phyloP scores from a whole-genome alignment of 768 basidiomycete genomes.

The Trametes cinnabarina region DNA sequence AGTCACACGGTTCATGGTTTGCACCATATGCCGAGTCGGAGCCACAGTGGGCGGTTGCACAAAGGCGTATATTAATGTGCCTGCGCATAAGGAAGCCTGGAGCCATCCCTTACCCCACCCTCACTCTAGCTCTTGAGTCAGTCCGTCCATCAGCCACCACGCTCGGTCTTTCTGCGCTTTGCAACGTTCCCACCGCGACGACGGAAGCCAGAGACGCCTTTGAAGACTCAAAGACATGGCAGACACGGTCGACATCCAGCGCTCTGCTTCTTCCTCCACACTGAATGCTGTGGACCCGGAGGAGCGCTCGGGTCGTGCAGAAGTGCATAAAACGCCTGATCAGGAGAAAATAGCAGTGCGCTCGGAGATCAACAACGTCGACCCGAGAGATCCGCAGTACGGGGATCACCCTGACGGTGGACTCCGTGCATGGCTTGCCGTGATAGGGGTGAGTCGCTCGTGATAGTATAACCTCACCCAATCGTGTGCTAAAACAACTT shows the following conservation, averaged over 20 bases:
- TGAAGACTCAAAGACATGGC: background rate
- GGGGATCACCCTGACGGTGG: slow-evolving; percentile 44
- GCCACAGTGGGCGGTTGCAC: background rate
- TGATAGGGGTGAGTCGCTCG: slow-evolving; percentile 36
- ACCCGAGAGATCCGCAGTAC: background rate
- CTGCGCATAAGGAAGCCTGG: background rate
- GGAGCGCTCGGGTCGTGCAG: slow-evolving; percentile 6
- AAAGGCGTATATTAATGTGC: background rate
- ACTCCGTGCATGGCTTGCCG: slow-evolving; percentile 42
- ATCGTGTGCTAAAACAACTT: background rate
- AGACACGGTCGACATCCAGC: background rate
- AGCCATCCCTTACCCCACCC: background rate
- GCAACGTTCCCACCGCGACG: no score
- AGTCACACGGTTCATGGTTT: slow-evolving; percentile 4
- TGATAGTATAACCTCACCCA: no score
- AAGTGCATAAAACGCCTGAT: background rate
- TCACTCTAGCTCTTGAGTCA: background rate
- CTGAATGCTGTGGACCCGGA: background rate
- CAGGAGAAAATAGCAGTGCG: background rate
- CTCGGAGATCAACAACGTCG: slow-evolving; percentile 9
- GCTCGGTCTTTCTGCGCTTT: no score
- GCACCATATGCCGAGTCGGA: slow-evolving; percentile 6
- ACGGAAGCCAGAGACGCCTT: no score
- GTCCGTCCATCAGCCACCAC: no score
- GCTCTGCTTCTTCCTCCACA: slow-evolving; percentile 3